Evolutionary conservation across 768 basidiomycete species (phyloP).

Genomic region (Lyophyllum decastes): DNA sequence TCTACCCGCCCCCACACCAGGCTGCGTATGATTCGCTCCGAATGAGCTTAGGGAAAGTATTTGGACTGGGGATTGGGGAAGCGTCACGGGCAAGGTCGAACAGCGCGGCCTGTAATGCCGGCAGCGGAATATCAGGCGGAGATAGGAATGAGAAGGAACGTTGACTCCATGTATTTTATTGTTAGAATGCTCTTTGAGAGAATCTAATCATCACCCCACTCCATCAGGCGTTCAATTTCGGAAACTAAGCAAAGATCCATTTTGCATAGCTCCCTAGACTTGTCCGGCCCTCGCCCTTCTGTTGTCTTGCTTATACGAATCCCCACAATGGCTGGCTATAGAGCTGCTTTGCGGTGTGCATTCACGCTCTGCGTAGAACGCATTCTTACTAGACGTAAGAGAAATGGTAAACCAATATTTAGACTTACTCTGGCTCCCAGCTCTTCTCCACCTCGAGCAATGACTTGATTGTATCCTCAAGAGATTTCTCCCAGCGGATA

Average conservation of each 20-base stretch:
- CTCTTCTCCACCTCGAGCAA: conserved; percentile 8
- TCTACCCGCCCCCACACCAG: conserved; percentile 74
- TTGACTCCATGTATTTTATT: background rate
- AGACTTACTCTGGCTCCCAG: conserved; percentile 2
- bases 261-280: too few relatives aligned
- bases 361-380: too few relatives aligned
- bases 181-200: background rate
- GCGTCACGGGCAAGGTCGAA: background rate
- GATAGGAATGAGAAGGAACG: background rate
- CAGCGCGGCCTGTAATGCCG: background rate
- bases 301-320: too few relatives aligned
- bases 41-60: conserved; percentile 37
- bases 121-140: background rate
- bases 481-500: background rate
- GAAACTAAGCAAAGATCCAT: too few relatives aligned
- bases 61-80: conserved; percentile 25
- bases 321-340: background rate
- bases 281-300: too few relatives aligned
- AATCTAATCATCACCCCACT: background rate
- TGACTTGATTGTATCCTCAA: background rate
- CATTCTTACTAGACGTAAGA: too few relatives aligned
- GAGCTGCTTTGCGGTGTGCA: background rate
- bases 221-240: background rate
- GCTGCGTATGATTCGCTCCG: conserved; percentile 67
- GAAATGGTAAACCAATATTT: too few relatives aligned